A percentile compares a stretch with the other conserved stretches of the same genome.
Conservation (phyloP, 106 monocot species). For the Xerophyta viscosa region DNA sequence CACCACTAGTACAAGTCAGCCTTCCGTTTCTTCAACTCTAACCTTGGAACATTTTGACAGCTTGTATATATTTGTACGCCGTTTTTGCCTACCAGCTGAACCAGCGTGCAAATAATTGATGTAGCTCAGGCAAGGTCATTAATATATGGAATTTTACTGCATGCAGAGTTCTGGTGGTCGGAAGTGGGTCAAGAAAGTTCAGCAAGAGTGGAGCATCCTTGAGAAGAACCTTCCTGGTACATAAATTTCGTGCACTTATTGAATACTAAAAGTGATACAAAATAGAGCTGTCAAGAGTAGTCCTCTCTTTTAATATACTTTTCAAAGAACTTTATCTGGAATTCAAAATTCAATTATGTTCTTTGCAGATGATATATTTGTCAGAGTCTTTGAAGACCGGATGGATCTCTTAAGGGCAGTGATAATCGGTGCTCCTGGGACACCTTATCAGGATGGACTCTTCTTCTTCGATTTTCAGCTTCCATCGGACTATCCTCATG, state of each 20-base stretch:
- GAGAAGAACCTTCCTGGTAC: slow-evolving; percentile 89
- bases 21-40: too few species aligned
- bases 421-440: slow-evolving; percentile 88
- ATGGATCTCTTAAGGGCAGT: slow-evolving; percentile 96
- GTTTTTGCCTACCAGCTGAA: too few species aligned
- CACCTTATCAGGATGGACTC: slow-evolving; percentile 97
- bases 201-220: slow-evolving; percentile 93
- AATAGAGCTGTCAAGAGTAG: too few species aligned
- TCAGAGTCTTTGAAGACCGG: slow-evolving; percentile 87
- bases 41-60: too few species aligned
- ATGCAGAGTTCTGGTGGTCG: slow-evolving; percentile 45
- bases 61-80: too few species aligned
- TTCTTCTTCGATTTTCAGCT: slow-evolving; percentile 98
- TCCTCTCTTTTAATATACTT: too few species aligned
- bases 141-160: slow-evolving; percentile 5
- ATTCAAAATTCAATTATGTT: not conserved
- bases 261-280: too few species aligned
- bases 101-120: too few species aligned
- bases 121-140: too few species aligned
- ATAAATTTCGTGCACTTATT: too few species aligned
- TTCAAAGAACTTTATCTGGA: too few species aligned
- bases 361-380: slow-evolving; percentile 74
- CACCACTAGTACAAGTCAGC: too few species aligned
- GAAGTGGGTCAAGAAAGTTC: slow-evolving; percentile 90
- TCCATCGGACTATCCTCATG: slow-evolving; percentile 80